Conservation (phyloP, 164 flowering plant genomes). For the Echeveria elegans region DNA sequence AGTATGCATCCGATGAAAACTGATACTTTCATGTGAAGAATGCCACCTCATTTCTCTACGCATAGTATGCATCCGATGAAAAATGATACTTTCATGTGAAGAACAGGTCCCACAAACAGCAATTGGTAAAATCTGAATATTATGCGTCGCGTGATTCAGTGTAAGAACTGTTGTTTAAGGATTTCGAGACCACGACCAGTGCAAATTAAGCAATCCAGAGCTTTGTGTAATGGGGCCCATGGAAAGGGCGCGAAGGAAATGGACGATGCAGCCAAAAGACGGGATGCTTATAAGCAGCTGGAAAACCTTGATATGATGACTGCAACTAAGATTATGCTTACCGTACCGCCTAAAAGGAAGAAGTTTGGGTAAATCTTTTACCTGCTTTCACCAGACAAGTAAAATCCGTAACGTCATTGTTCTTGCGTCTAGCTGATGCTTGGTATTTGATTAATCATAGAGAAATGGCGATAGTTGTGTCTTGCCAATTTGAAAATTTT, state of each 20-base stretch:
- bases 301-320: slow-evolving; percentile 74
- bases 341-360: slow-evolving; percentile 47
- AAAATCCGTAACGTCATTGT: no score
- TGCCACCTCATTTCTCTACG: no score
- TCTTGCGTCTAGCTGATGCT: no score
- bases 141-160: background rate
- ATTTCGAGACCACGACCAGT: background rate
- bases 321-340: slow-evolving; percentile 69
- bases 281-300: slow-evolving; percentile 38
- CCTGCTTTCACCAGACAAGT: background rate
- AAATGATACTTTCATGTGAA: no score
- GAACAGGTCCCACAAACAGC: no score
- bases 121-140: no score
- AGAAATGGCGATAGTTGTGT: no score
- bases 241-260: slow-evolving; percentile 1
- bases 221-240: slow-evolving; percentile 11
- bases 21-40: no score
- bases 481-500: no score
- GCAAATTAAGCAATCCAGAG: background rate
- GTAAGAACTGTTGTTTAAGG: background rate
- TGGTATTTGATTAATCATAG: no score
- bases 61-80: no score
- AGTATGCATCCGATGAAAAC: no score
- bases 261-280: slow-evolving; percentile 11
- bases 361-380: slow-evolving; percentile 53